These are phyloP conservation scores for Chlamydomonas incerta DNA, from an alignment of 139 green algal genomes.

Conservation along the genomic window DNA sequence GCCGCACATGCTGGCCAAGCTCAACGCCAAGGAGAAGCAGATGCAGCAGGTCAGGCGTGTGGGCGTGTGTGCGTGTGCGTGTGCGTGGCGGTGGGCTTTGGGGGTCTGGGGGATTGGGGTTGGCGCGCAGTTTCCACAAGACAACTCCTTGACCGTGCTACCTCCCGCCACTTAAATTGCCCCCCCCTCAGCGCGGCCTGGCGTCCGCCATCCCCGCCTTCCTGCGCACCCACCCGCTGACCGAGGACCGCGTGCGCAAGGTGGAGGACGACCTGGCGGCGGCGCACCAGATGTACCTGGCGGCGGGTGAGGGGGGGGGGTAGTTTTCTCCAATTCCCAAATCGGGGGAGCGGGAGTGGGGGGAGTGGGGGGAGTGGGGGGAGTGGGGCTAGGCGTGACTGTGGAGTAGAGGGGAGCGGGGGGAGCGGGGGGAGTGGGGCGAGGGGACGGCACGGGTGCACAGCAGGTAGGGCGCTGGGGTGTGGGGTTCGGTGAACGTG, in stretches of 20 bases:
- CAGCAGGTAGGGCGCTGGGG: no score
- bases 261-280: conserved; percentile 57
- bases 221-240: conserved; percentile 85
- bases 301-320: conserved; percentile 6
- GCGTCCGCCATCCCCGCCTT: conserved; percentile 61
- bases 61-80: no score
- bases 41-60: conserved; percentile 11
- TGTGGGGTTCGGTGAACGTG: no score
- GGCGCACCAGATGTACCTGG: conserved; percentile 51
- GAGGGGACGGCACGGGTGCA: no score
- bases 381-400: no score
- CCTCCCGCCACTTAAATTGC: neutral
- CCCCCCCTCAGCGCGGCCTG: neutral
- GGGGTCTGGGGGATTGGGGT: no score
- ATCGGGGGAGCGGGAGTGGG: neutral
- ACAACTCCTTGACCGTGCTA: neutral
- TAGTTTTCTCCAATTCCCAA: no score
- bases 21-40: conserved; percentile 45
- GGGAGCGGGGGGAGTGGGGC: no score
- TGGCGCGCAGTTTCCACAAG: no score
- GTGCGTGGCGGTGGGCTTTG: no score
- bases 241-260: conserved; percentile 64
- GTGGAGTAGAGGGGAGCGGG: no score
- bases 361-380: no score
- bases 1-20: conserved; percentile 64